Base-by-base conservation (phyloP, 805 yeast genomes). In the Alloascoidea hylecoeti region DNA sequence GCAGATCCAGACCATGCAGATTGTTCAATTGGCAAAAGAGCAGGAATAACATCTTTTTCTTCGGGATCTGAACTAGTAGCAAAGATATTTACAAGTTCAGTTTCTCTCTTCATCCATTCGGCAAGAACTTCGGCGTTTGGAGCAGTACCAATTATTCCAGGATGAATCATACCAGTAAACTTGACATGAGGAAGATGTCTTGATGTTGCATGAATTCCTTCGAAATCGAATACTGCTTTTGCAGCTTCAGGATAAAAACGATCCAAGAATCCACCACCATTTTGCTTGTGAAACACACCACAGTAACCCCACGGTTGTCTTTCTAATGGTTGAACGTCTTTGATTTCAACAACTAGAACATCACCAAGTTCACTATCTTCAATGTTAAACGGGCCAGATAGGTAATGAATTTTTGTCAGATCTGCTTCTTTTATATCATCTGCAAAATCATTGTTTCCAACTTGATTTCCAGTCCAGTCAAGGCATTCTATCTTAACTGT, bases 401-500 rank as follows among this genome's bases (percentile, higher is more conserved):
- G 49, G 44, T 66, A 67, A 44, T 68, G 73, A 41, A 68, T 64
- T 40, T 56, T 50, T 3, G 66, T 56, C 17, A 68, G 52, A 47
- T 68, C 72, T 36, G 60, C 64, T 42, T 62, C 42, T 41, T 53
- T 59, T 43, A 68, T 55, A 46, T 68, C 74, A 47, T 68, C 71
- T 17, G 73, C 72, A 28, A 52, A 46, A 42, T 68, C 72, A 45
- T 57, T 57, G 49, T 68, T 67, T 9, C 54, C 54, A 37, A 68
- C 57, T 49, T 68, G 74, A 39, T 68, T 68, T 9, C 74, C 74
- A 4, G 73, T 68, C 74, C 74, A 68, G 43, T 68, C 74, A 35
- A 68, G 55, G 43, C 74, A 68, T 44, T 68, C 73, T 32, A 67
- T 53, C 41, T 65, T 66, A 44, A 63, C 64, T 3, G 65, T 52